Base-by-base conservation (phyloP, 495 filamentous ascomycete species). In the Penicillium macrosclerotiorum region DNA sequence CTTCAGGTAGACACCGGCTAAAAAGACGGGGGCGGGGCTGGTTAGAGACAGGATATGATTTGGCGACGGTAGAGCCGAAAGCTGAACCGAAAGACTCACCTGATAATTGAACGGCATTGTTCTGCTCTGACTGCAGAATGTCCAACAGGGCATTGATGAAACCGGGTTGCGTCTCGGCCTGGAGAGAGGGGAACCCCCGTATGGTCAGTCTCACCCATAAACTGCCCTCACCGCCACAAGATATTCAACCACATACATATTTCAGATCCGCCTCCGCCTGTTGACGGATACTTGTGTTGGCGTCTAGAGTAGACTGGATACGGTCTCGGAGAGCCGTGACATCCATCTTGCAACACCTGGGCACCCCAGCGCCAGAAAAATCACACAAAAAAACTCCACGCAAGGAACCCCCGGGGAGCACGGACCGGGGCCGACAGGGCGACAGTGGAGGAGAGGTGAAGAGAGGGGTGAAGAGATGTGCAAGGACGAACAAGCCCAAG, bases 1-100 rank as follows among this genome's bases (percentile, higher is more conserved):
- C 75, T 98, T 98, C 60, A 98, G 78, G 69, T 97, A 98, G 47
- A 98, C 86, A 61, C 90, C 94, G 54, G 92, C 93, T 98, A 62
- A 22, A 58, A 37, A 47, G 51, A 50, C 42, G 48, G 47, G 35
- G 38, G 42, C 37, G 46, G 45, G 37, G 59, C 38, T 39, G 35
- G 38, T 43, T 42, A 59, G 37, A 17, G 24, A 38, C 33, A 45
- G 23, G n/a, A n/a, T n/a, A n/a, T n/a, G n/a, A n/a, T n/a, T n/a
- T n/a, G n/a, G 37, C 6, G 26, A 35, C 27, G 16, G 17, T 42
- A 18, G 4, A 13, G 20, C 13, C 17, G 25, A 48, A 30, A 38
- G 26, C 36, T 44, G 42, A 40, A 34, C 19, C 32, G 41, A 36
- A 35, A 51, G 40, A 61, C 65, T 12, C 85, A 98, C 93, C 84